Base-by-base conservation (phyloP, 305 asterid species). In the Fraxinus sp. region DNA sequence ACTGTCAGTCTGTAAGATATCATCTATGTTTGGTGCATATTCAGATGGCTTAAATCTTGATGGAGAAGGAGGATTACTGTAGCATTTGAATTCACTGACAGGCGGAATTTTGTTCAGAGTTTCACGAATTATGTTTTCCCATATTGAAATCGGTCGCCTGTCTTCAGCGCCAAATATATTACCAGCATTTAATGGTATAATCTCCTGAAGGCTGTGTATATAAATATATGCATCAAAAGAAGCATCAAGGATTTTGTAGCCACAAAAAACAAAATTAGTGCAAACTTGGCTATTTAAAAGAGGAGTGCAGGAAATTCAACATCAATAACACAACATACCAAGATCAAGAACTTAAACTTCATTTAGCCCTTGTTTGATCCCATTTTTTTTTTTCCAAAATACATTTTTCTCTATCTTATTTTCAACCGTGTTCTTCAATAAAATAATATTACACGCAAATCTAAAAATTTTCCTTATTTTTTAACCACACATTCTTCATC, bases 131-230 rank as follows among this genome's bases (percentile, higher is more conserved):
- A 92, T 82, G 79, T 90, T 86, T 86, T 97, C 98, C 99, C 99
- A 97, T 88, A 89, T 90, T 78, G 93, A 36, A 85, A 92, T 94
- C 28, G 98, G 97, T 14, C 95, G 93, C 84, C 77, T 90, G 82
- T 95, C 98, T 87, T 97, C 98, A 81, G 98, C 92, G 43, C 98
- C 98, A 84, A 97, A 92, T 81, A 97, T 90, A 82, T 95, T 95
- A 11, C 98, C 98, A 83, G 99, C 98, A 90, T 92, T 97, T 83
- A 97, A 86, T 49, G 98, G 98, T 77, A 97, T 93, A 79, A 97
- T 88, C 92, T 97, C 99, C 94, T 97, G 99, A 86, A 97, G 90
- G 80, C 99, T 97, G 86, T 52, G 79, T 81, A 84, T 68, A 28
- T 20, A 11, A 68, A 68, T 68, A n/a, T 36, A 26, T 9, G 18